Conservation (phyloP, 495 filamentous ascomycete genomes). For the Penicillium desertorum region DNA sequence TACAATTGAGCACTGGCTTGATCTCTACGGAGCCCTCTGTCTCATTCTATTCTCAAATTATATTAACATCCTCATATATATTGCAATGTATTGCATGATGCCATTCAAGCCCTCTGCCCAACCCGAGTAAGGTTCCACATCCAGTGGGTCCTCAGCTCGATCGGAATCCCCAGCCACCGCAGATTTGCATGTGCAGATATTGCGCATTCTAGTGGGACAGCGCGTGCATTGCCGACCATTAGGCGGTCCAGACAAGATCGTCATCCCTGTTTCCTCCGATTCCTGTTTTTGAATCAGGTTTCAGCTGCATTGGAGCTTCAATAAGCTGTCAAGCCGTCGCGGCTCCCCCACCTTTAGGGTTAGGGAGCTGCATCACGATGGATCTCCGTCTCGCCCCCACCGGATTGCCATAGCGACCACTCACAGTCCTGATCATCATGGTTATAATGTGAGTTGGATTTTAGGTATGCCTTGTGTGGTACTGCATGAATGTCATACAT, state of each 20-base stretch:
- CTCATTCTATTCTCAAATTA: neutral
- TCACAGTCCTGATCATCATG: neutral
- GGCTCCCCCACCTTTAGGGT: constrained; percentile 21
- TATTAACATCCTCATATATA: constrained; percentile 1
- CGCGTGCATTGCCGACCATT: constrained; percentile 14
- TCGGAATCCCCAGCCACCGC: constrained; percentile 31
- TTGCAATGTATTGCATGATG: constrained; percentile 7
- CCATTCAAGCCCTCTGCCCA: constrained; percentile 8
- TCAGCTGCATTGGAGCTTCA: constrained; percentile 19
- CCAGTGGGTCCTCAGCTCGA: constrained; percentile 30
- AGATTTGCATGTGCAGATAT: constrained; percentile 15
- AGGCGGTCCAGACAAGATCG: constrained; percentile 24
- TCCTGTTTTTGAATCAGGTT: constrained; percentile 28
- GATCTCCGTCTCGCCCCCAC: constrained; percentile 14
- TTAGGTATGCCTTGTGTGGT: neutral
- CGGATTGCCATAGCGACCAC: constrained; percentile 29
- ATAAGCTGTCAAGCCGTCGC: constrained; percentile 18
- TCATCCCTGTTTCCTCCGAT: constrained; percentile 15
- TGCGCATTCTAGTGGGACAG: constrained; percentile 23
- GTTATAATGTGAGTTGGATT: neutral
- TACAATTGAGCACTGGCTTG: no score
- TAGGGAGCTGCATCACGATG: constrained; percentile 11
- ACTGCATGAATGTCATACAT: constrained; percentile 8
- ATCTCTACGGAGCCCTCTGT: no score
- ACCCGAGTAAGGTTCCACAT: constrained; percentile 19